Percentiles rank a stretch among this genome's conserved stretches.
Evolutionary conservation across 2,329 filamentous ascomycete genomes (phyloP).

Genomic region (Colletotrichum nymphaeae): DNA sequence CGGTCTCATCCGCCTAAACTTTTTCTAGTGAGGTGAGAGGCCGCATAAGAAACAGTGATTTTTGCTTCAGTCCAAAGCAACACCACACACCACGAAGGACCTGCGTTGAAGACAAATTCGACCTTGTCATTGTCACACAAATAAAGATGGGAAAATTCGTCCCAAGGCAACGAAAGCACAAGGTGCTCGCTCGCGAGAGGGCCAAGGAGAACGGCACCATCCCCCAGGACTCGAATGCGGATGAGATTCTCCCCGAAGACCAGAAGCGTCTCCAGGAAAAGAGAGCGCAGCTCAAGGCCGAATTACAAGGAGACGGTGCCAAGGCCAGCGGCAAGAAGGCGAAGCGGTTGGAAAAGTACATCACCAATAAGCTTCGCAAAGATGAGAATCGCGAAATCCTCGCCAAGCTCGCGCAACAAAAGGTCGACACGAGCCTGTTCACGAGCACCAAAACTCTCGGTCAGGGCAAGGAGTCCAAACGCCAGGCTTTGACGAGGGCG

Average conservation of each 20-base stretch:
- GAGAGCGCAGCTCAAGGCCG: constrained; percentile 65
- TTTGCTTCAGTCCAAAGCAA: background rate
- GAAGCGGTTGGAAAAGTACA: constrained; percentile 75
- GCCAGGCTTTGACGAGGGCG: constrained; percentile 73
- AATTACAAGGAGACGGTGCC: constrained; percentile 60
- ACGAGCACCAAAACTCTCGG: constrained; percentile 83
- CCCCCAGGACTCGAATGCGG: constrained; percentile 65
- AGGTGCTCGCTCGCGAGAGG: constrained; percentile 73
- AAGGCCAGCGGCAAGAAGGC: constrained; percentile 75
- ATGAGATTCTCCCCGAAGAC: constrained; percentile 60
- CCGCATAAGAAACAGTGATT: background rate
- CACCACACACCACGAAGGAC: background rate
- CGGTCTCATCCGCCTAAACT: background rate
- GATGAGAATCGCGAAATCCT: constrained; percentile 90
- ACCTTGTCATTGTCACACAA: background rate
- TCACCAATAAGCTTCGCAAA: constrained; percentile 91
- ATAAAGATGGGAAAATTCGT: constrained; percentile 65
- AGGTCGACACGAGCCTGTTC: constrained; percentile 85
- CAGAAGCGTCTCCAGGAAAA: constrained; percentile 63
- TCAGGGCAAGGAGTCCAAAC: constrained; percentile 76
- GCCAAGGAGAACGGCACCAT: constrained; percentile 54
- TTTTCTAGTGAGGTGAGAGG: background rate
- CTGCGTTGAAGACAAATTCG: too few species aligned
- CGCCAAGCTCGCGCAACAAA: constrained; percentile 82
- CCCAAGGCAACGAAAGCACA: constrained; percentile 75